Percentiles rank a stretch among this genome's conserved stretches.
Conservation (phyloP, 169 alveolate species). For the Plasmodium knowlesi region DNA sequence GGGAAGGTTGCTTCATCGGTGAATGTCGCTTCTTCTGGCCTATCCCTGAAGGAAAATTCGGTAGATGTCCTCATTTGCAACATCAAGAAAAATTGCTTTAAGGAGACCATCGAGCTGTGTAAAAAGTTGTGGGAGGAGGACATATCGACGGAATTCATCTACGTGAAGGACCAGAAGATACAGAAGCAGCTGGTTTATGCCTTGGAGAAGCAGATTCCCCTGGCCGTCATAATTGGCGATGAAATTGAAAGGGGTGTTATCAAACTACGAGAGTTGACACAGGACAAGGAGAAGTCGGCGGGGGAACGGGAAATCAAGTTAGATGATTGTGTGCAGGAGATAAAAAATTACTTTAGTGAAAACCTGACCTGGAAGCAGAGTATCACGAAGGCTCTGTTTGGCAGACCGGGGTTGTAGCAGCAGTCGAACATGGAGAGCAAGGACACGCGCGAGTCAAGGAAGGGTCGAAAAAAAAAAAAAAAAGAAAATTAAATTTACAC, state of each 20-base stretch:
- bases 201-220: constrained; percentile 81
- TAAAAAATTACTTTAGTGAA: constrained; percentile 36
- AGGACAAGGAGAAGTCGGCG: constrained; percentile 44
- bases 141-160: constrained; percentile 79
- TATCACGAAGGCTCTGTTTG: constrained; percentile 28
- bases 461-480: neutral
- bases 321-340: constrained; percentile 36
- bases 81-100: constrained; percentile 43
- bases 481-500: neutral
- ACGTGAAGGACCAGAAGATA: constrained; percentile 78
- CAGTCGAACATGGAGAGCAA: neutral
- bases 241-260: constrained; percentile 70
- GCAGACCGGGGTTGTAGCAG: neutral
- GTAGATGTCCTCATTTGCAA: constrained; percentile 75
- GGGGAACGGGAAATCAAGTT: constrained; percentile 62
- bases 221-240: constrained; percentile 75
- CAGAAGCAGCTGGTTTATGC: constrained; percentile 90
- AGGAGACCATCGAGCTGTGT: constrained; percentile 80
- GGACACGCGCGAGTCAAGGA: neutral
- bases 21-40: constrained; percentile 39
- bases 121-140: constrained; percentile 80
- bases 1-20: constrained; percentile 8
- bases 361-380: constrained; percentile 49
- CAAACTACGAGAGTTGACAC: constrained; percentile 58
- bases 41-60: constrained; percentile 82